Evolutionary conservation across 805 yeast genomes (phyloP).

Genomic region (Candida chauliodis): DNA sequence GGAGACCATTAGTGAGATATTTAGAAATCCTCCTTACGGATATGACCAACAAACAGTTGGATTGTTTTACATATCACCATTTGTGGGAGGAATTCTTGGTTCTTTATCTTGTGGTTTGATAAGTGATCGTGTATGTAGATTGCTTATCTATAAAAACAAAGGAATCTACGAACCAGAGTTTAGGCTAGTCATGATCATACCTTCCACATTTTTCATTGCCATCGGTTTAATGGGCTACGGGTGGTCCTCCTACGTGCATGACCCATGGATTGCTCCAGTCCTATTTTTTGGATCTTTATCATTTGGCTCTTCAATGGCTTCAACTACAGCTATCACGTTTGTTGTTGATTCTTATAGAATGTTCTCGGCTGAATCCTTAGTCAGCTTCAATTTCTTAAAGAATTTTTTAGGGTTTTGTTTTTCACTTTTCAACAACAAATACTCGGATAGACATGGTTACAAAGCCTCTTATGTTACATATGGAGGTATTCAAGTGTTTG

Average conservation of each 20-base stretch:
- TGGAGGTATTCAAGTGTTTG: slow-evolving; percentile 48
- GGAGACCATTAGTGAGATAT: slow-evolving; percentile 51
- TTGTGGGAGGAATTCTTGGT: slow-evolving; percentile 56
- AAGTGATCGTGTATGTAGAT: slow-evolving; percentile 47
- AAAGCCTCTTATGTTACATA: slow-evolving; percentile 48
- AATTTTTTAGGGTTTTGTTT: slow-evolving; percentile 54
- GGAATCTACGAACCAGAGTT: slow-evolving; percentile 66
- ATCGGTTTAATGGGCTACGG: slow-evolving; percentile 64
- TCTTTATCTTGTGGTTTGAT: slow-evolving; percentile 50
- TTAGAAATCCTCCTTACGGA: slow-evolving; percentile 41
- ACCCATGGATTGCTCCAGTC: slow-evolving; percentile 56
- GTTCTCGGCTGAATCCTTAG: slow-evolving; percentile 58
- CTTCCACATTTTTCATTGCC: slow-evolving; percentile 40
- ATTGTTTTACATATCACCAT: slow-evolving; percentile 52
- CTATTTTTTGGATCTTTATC: slow-evolving; percentile 53
- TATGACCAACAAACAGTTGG: slow-evolving; percentile 48
- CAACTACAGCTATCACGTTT: slow-evolving; percentile 59
- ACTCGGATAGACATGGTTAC: slow-evolving; percentile 38
- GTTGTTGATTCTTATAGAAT: slow-evolving; percentile 54
- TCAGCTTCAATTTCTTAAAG: slow-evolving; percentile 52
- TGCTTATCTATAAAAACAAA: slow-evolving; percentile 40
- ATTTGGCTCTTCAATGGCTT: slow-evolving; percentile 59
- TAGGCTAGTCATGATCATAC: slow-evolving; percentile 51
- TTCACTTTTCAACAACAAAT: slow-evolving; percentile 52
- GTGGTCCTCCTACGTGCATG: slow-evolving; percentile 48